Evolutionary conservation across 1,139 yeast genomes (phyloP), one percentile per base, ranked within the genome.

Genomic region (Blastobotrys aristatus): DNA sequence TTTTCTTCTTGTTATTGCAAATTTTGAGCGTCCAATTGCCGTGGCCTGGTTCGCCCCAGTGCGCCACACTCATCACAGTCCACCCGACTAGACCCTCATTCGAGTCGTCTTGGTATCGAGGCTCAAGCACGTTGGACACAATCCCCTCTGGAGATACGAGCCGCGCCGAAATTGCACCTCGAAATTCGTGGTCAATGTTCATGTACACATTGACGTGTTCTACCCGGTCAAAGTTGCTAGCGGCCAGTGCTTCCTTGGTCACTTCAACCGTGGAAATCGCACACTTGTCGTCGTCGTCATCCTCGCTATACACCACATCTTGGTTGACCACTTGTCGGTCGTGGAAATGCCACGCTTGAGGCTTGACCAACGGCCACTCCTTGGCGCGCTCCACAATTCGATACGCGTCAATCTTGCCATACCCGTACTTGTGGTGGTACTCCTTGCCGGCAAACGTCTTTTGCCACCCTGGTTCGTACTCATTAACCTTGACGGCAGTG

Each of bases 1-100:
- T 34, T 14, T 44, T 45, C 1, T 56, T 65, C 21, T 65, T 67
- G 8, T 62, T 63, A 47, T 79, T 78, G 50, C 69, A 68, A 1
- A 90, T 90, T 56, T 75, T 78, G 22, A 92, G 61, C 31, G 69
- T 79, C 98, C 98, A 94, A 14, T 78, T 80, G 10, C 99, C 99
- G 29, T 67, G 66, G 1, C 94, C 94, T 1, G 65, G 53, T 63
- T 89, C 97, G 31, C 96, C 97, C 97, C 98, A 92, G 64, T 92
- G 97, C 2, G 96, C 97, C 20, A 94, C 97, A n/a, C 94, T 79
- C 89, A 90, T 88, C 61, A 92, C 92, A 1, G 89, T 85, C 99
- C 99, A 94, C 55, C 84, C 74, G 8, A 62, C 60, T 56, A 87
- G 84, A 0, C 97, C 96, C 1, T 64, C 70, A 2, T 59, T 57